Base-by-base conservation (phyloP, 805 yeast genomes). In the Torulaspora delbrueckii region DNA sequence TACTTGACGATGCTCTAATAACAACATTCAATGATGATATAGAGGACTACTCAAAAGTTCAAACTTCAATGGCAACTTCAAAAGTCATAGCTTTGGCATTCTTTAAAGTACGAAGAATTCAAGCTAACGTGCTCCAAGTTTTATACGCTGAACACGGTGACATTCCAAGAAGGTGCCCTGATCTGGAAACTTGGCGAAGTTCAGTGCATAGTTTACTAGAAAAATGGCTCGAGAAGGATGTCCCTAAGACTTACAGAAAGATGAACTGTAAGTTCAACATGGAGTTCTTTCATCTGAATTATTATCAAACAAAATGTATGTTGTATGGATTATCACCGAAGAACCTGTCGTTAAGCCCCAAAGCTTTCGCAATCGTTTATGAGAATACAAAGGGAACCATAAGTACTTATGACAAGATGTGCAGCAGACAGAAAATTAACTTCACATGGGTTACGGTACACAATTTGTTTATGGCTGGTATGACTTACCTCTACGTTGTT, bases 371-470 rank as follows among this genome's bases (percentile, higher is more conserved):
- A 30, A 72, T 74, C 35, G 78, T 87, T 9, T 74, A 77, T 8
- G 79, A 77, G 22, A 77, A 90, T 0, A 78, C 93, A 1, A 76
- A 75, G 53, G 83, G 82, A 36, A 75, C 87, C 28, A 82, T 88
- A 43, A 67, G 71, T 27, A 75, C 81, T 25, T 89, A 86, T 60
- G 68, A 75, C 40, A 76, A 75, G 42, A 66, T 89, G 31, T 77
- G 75, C 53, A 63, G 69, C n/a, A 72, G 72, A 24, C 77, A 76
- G 55, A 71, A 77, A 38, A 74, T 88, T 48, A 87, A 87, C 63
- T 89, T 86, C 64, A 86, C 96, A 0, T 89, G 96, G 96, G 90
- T 89, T 1, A 93, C 95, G 0, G 90, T 87, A 2, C 95, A 88
- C 62, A 88, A 87, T 60, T 69, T 87, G 43, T 87, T 87, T 60